Base-by-base conservation (phyloP, 2,329 filamentous ascomycete species). In the Penicillium sclerotiorum region DNA sequence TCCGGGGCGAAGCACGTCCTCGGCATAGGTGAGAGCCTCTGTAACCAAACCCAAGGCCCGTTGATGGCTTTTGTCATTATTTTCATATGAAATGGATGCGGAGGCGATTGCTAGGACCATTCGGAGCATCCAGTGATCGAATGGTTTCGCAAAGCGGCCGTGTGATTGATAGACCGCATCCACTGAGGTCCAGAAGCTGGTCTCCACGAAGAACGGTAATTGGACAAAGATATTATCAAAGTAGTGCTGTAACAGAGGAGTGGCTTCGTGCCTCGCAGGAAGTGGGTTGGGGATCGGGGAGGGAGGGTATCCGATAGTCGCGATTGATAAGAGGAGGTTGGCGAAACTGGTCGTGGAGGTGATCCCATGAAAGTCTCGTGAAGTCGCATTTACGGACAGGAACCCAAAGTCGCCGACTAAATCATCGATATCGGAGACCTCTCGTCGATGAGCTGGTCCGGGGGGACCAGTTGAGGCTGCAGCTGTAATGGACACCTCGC, bases 351-450 rank as follows among this genome's bases (percentile, higher is more conserved):
- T 95, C 63, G 90, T 90, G 52, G 85, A 88, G 23, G 88, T 86
- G 50, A 92, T 90, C 8, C 90, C 88, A 68, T 95, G 90, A 65
- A 96, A 96, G 70, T 97, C 94, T 65, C 91, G 83, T 1, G 92
- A 93, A 0, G 92, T 96, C 22, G 94, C 92, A 75, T 96, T 95
- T 65, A 99, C 90, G 5, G 93, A 90, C 85, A 96, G 75, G 64
- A 90, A 93, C 46, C 92, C 92, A 77, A 97, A 96, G 64, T 96
- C 92, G 1, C 92, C 95, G 18, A 96, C 89, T 2, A 97, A 77
- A 45, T 94, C 87, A 71, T 96, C 93, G 46, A 96, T 90, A 68
- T 95, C 90, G 0, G 86, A 88, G 38, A 89, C 88, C 68, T 96
- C 93, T 57, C 79, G 82, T 18, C 77, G 72, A 48, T 79, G 74